Conservation (phyloP, 768 basidiomycete species). For the Termitomyces sp. region DNA sequence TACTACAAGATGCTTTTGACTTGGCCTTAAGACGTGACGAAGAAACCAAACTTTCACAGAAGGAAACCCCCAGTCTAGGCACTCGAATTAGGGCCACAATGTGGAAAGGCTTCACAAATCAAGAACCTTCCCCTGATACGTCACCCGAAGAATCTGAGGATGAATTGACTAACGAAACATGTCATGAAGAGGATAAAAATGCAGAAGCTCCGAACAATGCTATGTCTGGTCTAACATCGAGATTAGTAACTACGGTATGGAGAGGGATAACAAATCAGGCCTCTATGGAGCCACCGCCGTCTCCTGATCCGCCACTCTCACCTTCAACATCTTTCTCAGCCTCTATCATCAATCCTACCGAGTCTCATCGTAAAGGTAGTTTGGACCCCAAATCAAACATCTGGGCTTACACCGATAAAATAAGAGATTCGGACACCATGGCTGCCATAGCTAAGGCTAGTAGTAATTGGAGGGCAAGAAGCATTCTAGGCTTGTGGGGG, state of each 20-base stretch:
- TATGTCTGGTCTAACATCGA: constrained; percentile 38
- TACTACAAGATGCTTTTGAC: constrained; percentile 67
- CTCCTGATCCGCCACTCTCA: constrained; percentile 31
- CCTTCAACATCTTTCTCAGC: constrained; percentile 22
- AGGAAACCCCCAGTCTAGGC: constrained; percentile 43
- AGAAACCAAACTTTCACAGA: constrained; percentile 27
- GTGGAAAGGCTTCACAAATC: constrained; percentile 68
- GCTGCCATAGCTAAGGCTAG: constrained; percentile 71
- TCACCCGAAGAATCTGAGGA: constrained; percentile 29
- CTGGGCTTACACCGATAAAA: constrained; percentile 71
- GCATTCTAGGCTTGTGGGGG: constrained; percentile 44
- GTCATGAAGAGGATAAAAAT: constrained; percentile 38
- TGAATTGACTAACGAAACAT: constrained; percentile 13
- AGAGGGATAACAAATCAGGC: constrained; percentile 73
- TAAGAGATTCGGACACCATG: constrained; percentile 69
- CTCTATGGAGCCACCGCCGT: constrained; percentile 62
- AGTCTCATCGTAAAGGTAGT: not conserved
- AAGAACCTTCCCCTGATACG: constrained; percentile 35
- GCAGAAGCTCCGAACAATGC: constrained; percentile 35
- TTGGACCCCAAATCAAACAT: constrained; percentile 29
- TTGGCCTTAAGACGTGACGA: constrained; percentile 49
- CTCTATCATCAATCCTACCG: constrained; percentile 14
- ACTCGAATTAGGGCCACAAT: constrained; percentile 54
- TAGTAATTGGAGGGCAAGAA: constrained; percentile 72
- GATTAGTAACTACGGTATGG: constrained; percentile 67